Percentiles rank a stretch among this genome's conserved stretches.
These are phyloP conservation scores for Pilobolus umbonatus DNA, from an alignment of 192 early-diverging fungal genomes.

Conservation along the genomic window DNA sequence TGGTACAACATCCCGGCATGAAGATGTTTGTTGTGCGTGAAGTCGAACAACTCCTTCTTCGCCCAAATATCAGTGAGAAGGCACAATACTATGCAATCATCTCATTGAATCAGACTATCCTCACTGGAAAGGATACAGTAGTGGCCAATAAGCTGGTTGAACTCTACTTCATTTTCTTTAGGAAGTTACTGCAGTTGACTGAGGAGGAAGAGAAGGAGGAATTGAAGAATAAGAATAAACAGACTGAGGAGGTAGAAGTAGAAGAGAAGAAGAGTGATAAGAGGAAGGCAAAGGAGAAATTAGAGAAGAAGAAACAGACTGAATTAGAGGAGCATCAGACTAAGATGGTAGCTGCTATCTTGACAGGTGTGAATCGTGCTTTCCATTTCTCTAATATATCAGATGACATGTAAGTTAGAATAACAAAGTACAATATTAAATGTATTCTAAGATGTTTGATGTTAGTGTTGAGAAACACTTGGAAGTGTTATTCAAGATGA, in stretches of 20 bases:
- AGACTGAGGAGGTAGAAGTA: slow-evolving; percentile 26
- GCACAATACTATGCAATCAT: slow-evolving; percentile 90
- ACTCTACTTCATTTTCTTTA: slow-evolving; percentile 90
- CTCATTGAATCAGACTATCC: slow-evolving; percentile 88
- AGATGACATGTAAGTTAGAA: slow-evolving; percentile 50
- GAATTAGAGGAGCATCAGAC: slow-evolving; percentile 60
- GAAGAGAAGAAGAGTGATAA: slow-evolving; percentile 27
- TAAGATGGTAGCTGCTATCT: slow-evolving; percentile 85
- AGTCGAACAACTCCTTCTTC: slow-evolving; percentile 82
- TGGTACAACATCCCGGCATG: slow-evolving; percentile 78
- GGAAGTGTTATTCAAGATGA: slow-evolving; percentile 87
- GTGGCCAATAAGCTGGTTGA: slow-evolving; percentile 83
- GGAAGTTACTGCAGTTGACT: slow-evolving; percentile 60
- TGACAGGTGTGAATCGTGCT: slow-evolving; percentile 94
- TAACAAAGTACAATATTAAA: neutral
- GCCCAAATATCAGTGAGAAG: slow-evolving; percentile 64
- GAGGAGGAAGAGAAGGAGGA: slow-evolving; percentile 50
- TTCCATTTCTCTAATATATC: slow-evolving; percentile 86
- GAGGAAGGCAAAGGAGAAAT: slow-evolving; percentile 18
- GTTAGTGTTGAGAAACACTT: slow-evolving; percentile 74
- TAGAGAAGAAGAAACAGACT: slow-evolving; percentile 32
- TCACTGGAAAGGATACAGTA: slow-evolving; percentile 65
- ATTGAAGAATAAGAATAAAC: slow-evolving; percentile 31
- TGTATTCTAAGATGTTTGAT: neutral
- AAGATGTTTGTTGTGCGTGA: slow-evolving; percentile 83